Evolutionary conservation across 2,329 filamentous ascomycete species (phyloP), one percentile per base, ranked within the genome.

Genomic region (Myriosclerotinia duriaeana): DNA sequence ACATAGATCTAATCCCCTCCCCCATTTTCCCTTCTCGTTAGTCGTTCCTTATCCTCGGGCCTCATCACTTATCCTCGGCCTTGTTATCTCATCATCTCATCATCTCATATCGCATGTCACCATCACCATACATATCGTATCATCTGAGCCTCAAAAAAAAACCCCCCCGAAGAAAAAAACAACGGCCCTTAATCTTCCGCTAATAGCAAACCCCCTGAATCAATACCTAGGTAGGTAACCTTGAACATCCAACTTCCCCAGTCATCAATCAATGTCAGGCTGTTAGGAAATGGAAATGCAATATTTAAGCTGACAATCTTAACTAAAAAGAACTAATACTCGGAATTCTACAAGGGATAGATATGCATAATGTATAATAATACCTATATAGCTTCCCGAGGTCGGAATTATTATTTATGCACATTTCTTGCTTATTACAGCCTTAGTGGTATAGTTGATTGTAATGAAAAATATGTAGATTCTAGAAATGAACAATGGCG

Each of bases 371-470:
- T 55, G n/a, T 20, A 26, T 40, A 17, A 56, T 26, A 40, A 34
- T 34, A 34, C 30, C 30, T n/a, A n/a, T 26, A 26, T 26, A 26
- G 26, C 26, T 3, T 26, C 26, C 26, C 26, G 26, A 26, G 26
- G 26, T 34, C 17, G 11, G 38, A 40, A 30, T 56, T 5, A 34
- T 34, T 34, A 34, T 34, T 34, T 34, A 56, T 56, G 7, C 54
- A 56, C 38, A 26, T 56, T 17, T 42, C 54, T 56, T 56, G 36
- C 54, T 34, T 34, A 55, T 26, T 55, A 55, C 34, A 22, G 20
- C 34, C n/a, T 54, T 9, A n/a, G n/a, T n/a, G n/a, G n/a, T n/a
- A n/a, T n/a, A n/a, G n/a, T n/a, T n/a, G n/a, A n/a, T n/a, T n/a
- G n/a, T n/a, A n/a, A n/a, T n/a, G n/a, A n/a, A n/a, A n/a, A n/a